Evolutionary conservation across 2,329 filamentous ascomycete species (phyloP), one percentile per base, ranked within the genome.

Genomic region (Alternaria gaisen): DNA sequence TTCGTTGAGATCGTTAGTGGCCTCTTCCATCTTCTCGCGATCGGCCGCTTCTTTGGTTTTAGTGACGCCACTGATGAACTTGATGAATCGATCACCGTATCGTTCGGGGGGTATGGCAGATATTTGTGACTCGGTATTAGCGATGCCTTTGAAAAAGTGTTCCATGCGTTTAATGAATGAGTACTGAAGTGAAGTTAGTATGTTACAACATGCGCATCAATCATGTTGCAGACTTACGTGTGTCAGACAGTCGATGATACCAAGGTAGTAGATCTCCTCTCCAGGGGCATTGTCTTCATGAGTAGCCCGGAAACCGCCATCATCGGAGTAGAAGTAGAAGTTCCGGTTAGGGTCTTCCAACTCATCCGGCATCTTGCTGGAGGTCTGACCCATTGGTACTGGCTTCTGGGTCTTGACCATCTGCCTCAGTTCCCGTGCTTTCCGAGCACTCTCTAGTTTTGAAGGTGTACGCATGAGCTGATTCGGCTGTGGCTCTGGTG

Each of bases 201-300:
- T 58, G 1, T 9, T 22, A 3, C 8, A 8, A 14, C 22, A 3
- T 9, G 1, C 11, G n/a, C 10, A 6, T 11, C 4, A 24, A 6
- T 32, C 9, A n/a, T 36, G 40, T 34, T 14, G 11, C 11, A 50
- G 55, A 54, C 92, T 88, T 86, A 97, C 93, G 78, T 97, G 93
- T 71, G 95, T 99, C 72, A 99, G 84, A 79, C 95, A 99, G 80
- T 99, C 95, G 78, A 99, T 99, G 71, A 99, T 96, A 36, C 95
- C 96, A 8, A 99, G 87, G 77, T 99, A 99, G 80, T 99, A 99
- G 42, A 99, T 93, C 80, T 97, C 93, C 56, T 97, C 92, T 2
- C 91, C 94, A 1, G 91, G 88, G 16, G 83, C 82, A 64, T 97
- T 91, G 79, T 97, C 89, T 78, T 97, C 93, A 74, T 97, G 93